Evolutionary conservation across 2,329 filamentous ascomycete genomes (phyloP), one percentile per base, ranked within the genome.

Genomic region (Penicillium sp.): DNA sequence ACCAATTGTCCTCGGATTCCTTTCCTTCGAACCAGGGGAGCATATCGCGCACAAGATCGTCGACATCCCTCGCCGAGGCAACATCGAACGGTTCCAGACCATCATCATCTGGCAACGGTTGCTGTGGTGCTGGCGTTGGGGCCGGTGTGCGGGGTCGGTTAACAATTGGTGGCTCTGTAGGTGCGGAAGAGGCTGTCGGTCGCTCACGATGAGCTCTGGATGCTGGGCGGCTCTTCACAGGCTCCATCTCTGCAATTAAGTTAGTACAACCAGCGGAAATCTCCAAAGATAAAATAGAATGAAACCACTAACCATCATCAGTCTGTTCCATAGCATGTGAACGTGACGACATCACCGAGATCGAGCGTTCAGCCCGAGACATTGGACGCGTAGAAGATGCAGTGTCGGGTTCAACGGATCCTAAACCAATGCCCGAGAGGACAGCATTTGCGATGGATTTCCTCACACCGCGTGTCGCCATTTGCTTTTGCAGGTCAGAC

Each of bases 1-100:
- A 73, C 93, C 93, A 97, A 70, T 97, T 97, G 58, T 90, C 86
- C 70, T 97, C 93, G 0, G 89, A 86, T 76, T 97, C 93, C 70
- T 82, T 91, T 51, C 92, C 92, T 64, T 97, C 92, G 61, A 97
- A 97, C 71, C 83, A 83, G 52, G 82, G 81, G 33, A 87, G 80
- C 90, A 97, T 96, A 33, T 90, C 87, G 63, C 85, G 86, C 71
- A 96, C 87, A 1, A 89, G 86, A 27, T 96, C 92, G 59, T 97
- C 92, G n/a, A 97, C 79, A 70, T 97, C 92, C 65, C 91, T 84
- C 64, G 88, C 82, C 1, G 92, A 93, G 67, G 92, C 91, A 55
- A 96, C 86, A 69, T 93, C 92, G 29, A 89, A 79, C 2, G 92
- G 91, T 53, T 96, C 91, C 65, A 95, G 84, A 4, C 81, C 76